phyloP scores from a whole-genome alignment of 345 rosid species.

The Kandelia obovata region DNA sequence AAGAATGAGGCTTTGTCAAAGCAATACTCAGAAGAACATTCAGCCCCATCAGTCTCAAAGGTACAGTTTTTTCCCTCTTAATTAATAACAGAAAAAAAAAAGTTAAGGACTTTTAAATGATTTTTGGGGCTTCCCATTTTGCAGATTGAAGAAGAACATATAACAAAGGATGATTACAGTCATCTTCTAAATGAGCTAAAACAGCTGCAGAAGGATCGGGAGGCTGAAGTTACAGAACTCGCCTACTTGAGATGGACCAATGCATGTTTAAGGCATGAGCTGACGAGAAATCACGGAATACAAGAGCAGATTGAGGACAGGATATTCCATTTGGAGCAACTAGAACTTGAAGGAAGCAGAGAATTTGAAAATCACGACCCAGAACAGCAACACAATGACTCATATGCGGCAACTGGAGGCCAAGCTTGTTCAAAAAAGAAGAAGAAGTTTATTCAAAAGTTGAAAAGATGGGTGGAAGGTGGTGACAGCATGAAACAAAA shows the following conservation, averaged over 20 bases:
- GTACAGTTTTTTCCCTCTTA: slow-evolving; percentile 24
- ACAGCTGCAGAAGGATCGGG: slow-evolving; percentile 38
- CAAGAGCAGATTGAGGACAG: slow-evolving; percentile 27
- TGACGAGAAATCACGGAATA: slow-evolving; percentile 33
- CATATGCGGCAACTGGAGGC: not conserved
- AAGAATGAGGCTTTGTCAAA: slow-evolving; percentile 32
- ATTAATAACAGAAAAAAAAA: too few species aligned
- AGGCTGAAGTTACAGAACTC: slow-evolving; percentile 48
- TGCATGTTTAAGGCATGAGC: slow-evolving; percentile 68
- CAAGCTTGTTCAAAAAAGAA: slow-evolving; percentile 36
- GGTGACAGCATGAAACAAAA: slow-evolving; percentile 38
- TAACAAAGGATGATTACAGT: slow-evolving; percentile 37
- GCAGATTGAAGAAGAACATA: slow-evolving; percentile 34
- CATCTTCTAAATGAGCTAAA: slow-evolving; percentile 44
- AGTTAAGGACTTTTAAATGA: not conserved
- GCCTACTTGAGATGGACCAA: slow-evolving; percentile 61
- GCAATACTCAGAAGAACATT: slow-evolving; percentile 24
- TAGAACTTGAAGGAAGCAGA: slow-evolving; percentile 25
- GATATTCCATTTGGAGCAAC: slow-evolving; percentile 16
- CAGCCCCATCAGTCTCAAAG: slow-evolving; percentile 35
- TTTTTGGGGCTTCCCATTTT: slow-evolving; percentile 3
- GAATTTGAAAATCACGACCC: slow-evolving; percentile 21
- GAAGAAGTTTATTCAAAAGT: slow-evolving; percentile 49
- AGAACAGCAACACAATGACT: slow-evolving; percentile 9
- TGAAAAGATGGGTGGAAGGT: slow-evolving; percentile 73